Base-by-base conservation (phyloP, 2,329 filamentous ascomycete genomes). In the Pseudogymnoascus sp. region DNA sequence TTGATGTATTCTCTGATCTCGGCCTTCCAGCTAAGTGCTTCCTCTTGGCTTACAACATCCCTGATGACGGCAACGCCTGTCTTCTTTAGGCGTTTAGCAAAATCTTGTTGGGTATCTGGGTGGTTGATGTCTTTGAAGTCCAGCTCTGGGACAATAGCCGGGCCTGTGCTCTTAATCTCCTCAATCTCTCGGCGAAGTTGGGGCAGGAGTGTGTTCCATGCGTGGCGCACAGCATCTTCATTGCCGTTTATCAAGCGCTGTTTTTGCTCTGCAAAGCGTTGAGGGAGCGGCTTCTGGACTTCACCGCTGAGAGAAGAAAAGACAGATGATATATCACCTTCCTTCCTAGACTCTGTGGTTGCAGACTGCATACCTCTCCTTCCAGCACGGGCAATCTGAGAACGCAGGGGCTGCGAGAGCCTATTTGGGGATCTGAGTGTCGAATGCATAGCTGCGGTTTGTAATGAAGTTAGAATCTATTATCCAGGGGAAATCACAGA, bases 11-110 rank as follows among this genome's bases (percentile, higher is more conserved):
- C 82, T 66, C 86, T 82, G 5, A 88, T 76, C 64, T 87, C 80
- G 7, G 78, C 77, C 74, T 92, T 92, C 69, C 85, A 89, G 1
- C 76, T 78, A 59, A 88, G 75, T 0, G 88, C 88, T 71, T 88
- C 83, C 1, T 77, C 73, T 67, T 85, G 81, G 0, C 86, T 82
- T 12, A 92, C 74, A 3, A 91, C 88, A 11, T 84, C 84, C 46
- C 83, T 80, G 21, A 92, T 78, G 1, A 92, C 84, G 0, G 68
- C 69, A n/a, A 67, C 69, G 2, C 70, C 70, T 25, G 69, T 64
- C 36, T 68, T 69, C 43, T 64, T 68, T 4, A 68, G 38, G 16
- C 68, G 65, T 9, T 38, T 42, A 14, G 65, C 42, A 49, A 69
- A 69, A 5, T 63, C 60, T 6, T 66, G 42, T 5, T 34, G 28